These are phyloP conservation scores for Ustulina deusta DNA, from an alignment of 2,329 filamentous ascomycete genomes.

Conservation along the genomic window DNA sequence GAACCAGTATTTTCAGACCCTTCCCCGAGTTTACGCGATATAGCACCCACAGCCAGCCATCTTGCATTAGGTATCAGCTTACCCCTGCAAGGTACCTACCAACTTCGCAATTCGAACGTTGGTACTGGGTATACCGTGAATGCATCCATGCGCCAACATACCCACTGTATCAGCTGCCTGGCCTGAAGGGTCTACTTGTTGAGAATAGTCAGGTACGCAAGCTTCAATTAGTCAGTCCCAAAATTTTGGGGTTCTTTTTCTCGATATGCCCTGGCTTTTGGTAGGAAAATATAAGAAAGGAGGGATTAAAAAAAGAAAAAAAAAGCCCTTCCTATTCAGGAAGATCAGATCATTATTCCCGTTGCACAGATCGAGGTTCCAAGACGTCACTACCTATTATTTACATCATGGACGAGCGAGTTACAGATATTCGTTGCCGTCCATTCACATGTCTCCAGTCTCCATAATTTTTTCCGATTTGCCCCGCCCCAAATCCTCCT, in stretches of 20 bases:
- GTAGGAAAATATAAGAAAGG: not conserved
- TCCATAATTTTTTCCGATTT: slow-evolving; percentile 14
- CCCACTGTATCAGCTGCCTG: not conserved
- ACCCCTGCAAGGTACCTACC: slow-evolving; percentile 20
- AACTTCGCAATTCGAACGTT: not conserved
- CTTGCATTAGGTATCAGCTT: slow-evolving; percentile 7
- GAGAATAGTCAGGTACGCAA: slow-evolving; percentile 14
- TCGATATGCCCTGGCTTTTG: not conserved
- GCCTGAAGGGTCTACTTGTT: not conserved
- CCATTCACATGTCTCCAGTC: slow-evolving; percentile 32
- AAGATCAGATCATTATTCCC: slow-evolving; percentile 11
- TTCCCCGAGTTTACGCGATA: slow-evolving; percentile 1
- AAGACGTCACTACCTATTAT: slow-evolving; percentile 33
- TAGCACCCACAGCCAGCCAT: not conserved
- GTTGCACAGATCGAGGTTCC: slow-evolving; percentile 10
- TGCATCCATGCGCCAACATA: slow-evolving; percentile 6
- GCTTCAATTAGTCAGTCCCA: slow-evolving; percentile 1
- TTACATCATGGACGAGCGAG: slow-evolving; percentile 6
- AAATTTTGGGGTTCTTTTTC: too few species aligned
- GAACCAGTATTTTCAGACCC: not conserved
- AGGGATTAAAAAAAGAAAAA: not conserved
- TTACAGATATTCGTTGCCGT: not conserved
- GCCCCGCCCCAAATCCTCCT: slow-evolving; percentile 13
- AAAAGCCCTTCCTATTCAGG: slow-evolving; percentile 1
- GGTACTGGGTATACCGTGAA: not conserved